Conservation (phyloP, 805 yeast genomes). For the Wickerhamomyces queroliae region DNA sequence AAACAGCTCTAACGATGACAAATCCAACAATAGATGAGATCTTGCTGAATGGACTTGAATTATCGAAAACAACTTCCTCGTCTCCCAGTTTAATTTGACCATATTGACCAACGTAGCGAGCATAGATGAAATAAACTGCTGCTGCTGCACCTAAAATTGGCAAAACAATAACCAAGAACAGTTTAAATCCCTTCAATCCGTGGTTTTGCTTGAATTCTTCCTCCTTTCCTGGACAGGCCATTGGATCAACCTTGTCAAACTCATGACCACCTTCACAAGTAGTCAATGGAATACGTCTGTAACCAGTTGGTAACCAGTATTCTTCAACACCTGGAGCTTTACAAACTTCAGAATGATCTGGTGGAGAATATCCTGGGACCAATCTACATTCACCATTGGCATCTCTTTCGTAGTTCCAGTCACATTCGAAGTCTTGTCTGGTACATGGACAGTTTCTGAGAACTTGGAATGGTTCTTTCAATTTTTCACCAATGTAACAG, state of each 20-base stretch:
- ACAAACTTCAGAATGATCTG: conserved; percentile 61
- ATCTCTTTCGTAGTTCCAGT: conserved; percentile 69
- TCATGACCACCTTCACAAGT: conserved; percentile 80
- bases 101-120: conserved; percentile 72
- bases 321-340: conserved; percentile 50
- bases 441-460: conserved; percentile 76
- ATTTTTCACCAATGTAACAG: conserved; percentile 65
- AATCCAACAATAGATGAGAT: conserved; percentile 24
- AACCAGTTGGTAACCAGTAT: conserved; percentile 88
- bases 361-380: conserved; percentile 66
- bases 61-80: conserved; percentile 63
- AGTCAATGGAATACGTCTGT: conserved; percentile 77
- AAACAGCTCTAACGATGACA: conserved; percentile 25
- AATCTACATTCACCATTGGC: conserved; percentile 81
- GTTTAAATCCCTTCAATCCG: conserved; percentile 49
- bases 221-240: conserved; percentile 87
- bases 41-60: conserved; percentile 54
- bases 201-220: conserved; percentile 50
- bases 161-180: conserved; percentile 47
- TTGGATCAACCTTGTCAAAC: conserved; percentile 58
- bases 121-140: conserved; percentile 68
- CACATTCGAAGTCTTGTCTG: conserved; percentile 89
- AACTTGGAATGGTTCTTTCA: conserved; percentile 49
- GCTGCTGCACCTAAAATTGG: conserved; percentile 49
- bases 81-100: conserved; percentile 86